A percentile compares a stretch with the other conserved stretches of the same genome.
phyloP scores from a whole-genome alignment of 805 yeast genomes.

The Candida montana region DNA sequence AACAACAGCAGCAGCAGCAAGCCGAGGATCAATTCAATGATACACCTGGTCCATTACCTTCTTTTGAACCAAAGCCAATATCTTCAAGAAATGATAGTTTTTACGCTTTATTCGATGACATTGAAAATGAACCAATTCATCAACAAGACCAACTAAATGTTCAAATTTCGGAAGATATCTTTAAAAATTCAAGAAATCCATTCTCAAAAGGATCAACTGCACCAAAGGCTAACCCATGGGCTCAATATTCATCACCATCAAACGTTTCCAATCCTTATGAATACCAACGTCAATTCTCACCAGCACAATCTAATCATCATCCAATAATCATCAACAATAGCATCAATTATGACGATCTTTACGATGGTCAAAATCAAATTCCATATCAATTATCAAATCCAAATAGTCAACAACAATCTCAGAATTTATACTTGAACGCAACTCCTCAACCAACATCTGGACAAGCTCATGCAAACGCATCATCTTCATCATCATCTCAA shows the following conservation, averaged over 20 bases:
- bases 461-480: too few species aligned
- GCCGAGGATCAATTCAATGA: background rate
- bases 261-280: background rate
- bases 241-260: constrained; percentile 5
- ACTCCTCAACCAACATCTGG: too few species aligned
- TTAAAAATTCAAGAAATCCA: constrained; percentile 18
- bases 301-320: background rate
- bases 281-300: background rate
- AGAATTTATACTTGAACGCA: too few species aligned
- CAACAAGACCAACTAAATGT: constrained; percentile 1
- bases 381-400: background rate
- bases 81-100: background rate
- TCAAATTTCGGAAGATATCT: too few species aligned
- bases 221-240: constrained; percentile 16
- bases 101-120: constrained; percentile 2
- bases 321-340: constrained; percentile 2
- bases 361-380: background rate
- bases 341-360: background rate
- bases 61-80: background rate
- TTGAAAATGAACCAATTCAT: background rate
- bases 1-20: background rate
- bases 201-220: constrained; percentile 9
- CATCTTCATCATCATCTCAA: background rate
- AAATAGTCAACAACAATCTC: background rate
- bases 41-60: background rate